Evolutionary conservation across 2,329 filamentous ascomycete species (phyloP), one percentile per base, ranked within the genome.

Genomic region (Cytospora piceae): DNA sequence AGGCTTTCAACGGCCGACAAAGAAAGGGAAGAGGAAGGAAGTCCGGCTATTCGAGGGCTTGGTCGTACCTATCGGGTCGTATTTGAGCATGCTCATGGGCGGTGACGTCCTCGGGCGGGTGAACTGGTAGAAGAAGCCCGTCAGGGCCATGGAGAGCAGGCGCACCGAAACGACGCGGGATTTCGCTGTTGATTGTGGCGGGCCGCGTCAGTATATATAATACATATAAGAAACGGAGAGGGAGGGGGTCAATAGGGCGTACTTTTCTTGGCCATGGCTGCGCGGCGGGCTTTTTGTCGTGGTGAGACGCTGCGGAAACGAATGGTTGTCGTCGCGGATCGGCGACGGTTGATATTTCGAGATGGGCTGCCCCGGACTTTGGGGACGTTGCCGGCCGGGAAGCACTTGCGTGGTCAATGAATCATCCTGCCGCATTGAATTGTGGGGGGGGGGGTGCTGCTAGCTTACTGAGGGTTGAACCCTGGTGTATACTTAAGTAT

Each of bases 61-160:
- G n/a, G 55, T 24, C 66, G 71, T 87, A 96, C 92, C 90, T 70
- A 99, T 94, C 52, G 95, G 95, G 77, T 99, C 95, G 80, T 99
- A 99, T 83, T 99, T 99, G 73, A 99, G 83, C 93, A 99, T 95
- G 82, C 93, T 96, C 80, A 99, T 86, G 64, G 96, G 94, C 54
- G 90, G 84, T 69, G 93, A 85, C 34, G 87, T 85, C 72, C 95
- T 90, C 15, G 93, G 94, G 66, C 96, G 89, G 72, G 90, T 85
- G 78, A 96, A 88, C 62, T 93, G 96, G 79, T 94, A 94, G 85
- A 94, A 99, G 85, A 93, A 99, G 74, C 95, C 95, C 31, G 95
- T 99, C 90, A 97, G 90, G 77, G 95, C 95, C 95, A 99, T 99
- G 70, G 93, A 97, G 77, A 99, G 84, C 71, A 99, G 90, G 77